Conservation (phyloP, 495 filamentous ascomycete species). For the Lichenothelia convexa region DNA sequence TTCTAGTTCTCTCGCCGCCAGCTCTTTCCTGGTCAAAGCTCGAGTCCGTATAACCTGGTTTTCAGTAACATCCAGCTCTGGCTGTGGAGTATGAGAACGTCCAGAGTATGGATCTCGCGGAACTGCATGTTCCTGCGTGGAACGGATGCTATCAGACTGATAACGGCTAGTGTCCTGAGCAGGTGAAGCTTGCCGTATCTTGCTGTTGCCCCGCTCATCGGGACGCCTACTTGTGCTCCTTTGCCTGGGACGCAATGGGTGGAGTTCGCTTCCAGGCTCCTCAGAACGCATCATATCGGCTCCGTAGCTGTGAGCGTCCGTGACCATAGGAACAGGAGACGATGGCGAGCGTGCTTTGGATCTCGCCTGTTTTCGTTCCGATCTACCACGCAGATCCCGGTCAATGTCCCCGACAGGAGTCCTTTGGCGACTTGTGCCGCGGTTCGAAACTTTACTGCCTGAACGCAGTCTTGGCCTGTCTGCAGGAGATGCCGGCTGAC, state of each 20-base stretch:
- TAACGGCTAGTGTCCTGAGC: background rate
- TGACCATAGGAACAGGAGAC: constrained; percentile 54
- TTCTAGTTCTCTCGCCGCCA: constrained; percentile 72
- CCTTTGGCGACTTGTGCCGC: constrained; percentile 9
- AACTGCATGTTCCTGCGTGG: too few species aligned
- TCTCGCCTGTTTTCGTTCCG: constrained; percentile 27
- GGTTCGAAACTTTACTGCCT: constrained; percentile 3
- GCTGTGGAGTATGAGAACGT: too few species aligned
- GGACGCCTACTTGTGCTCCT: constrained; percentile 42
- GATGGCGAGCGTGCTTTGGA: constrained; percentile 57
- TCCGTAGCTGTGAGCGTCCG: constrained; percentile 17
- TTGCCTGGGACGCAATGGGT: constrained; percentile 26
- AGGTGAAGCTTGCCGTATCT: constrained; percentile 15
- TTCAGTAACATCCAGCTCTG: too few species aligned
- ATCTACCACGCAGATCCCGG: constrained; percentile 32
- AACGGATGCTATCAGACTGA: too few species aligned
- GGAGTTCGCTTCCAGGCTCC: constrained; percentile 3
- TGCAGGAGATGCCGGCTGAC: constrained; percentile 15
- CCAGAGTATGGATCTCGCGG: too few species aligned
- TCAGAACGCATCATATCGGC: constrained; percentile 11
- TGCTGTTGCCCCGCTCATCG: constrained; percentile 28
- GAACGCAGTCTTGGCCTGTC: constrained; percentile 3
- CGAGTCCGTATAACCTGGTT: constrained; percentile 2
- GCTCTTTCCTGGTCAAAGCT: constrained; percentile 36
- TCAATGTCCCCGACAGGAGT: constrained; percentile 25